Percentiles rank a stretch among this genome's conserved stretches.
Conservation (phyloP, 139 green algal genomes). For the Gonium pectorale region DNA sequence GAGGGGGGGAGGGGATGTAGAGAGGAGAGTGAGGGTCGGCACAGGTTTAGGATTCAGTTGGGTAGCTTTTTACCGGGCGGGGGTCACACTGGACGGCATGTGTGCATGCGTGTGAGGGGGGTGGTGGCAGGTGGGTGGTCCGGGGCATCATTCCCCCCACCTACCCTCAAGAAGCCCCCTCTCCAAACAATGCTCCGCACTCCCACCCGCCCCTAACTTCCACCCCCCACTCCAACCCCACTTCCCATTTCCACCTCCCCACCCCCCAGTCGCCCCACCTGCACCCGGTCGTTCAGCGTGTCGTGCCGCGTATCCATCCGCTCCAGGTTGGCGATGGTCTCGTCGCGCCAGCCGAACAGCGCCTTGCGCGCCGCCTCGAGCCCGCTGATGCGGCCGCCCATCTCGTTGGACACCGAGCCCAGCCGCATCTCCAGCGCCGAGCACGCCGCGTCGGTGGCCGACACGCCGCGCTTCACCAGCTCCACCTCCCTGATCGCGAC, state of each 20-base stretch:
- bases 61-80: too few relatives aligned
- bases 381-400: neutral
- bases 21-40: too few relatives aligned
- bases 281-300: neutral
- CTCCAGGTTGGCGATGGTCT: neutral
- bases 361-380: conserved; percentile 2
- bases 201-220: too few relatives aligned
- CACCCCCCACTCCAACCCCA: neutral
- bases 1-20: too few relatives aligned
- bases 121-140: too few relatives aligned
- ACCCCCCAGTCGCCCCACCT: neutral
- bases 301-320: neutral
- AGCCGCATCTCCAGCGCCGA: neutral
- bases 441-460: neutral
- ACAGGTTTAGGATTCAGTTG: too few relatives aligned
- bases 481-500: conserved; percentile 37
- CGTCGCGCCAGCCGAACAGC: conserved; percentile 8
- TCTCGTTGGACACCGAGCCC: neutral
- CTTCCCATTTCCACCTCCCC: too few relatives aligned
- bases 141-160: too few relatives aligned
- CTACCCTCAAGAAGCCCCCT: too few relatives aligned
- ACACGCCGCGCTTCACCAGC: conserved; percentile 27
- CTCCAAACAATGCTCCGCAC: too few relatives aligned
- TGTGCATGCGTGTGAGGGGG: too few relatives aligned
- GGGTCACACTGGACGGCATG: too few relatives aligned